These are phyloP conservation scores for Bretziella fagacearum DNA, from an alignment of 2,329 filamentous ascomycete genomes.

Conservation along the genomic window DNA sequence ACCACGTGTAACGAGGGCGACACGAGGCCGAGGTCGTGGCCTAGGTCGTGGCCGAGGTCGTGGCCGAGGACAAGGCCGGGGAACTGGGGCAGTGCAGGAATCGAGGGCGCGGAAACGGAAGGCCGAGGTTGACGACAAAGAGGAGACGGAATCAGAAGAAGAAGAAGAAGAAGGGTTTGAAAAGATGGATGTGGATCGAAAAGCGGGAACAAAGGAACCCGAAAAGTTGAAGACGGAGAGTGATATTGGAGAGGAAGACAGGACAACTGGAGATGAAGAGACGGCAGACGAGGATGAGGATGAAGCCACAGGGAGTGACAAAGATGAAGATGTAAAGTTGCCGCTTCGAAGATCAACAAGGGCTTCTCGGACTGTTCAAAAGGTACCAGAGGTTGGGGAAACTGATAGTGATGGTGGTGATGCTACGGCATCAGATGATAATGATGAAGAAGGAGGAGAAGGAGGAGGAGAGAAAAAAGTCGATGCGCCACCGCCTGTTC, in stretches of 20 bases:
- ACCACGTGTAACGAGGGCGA: not conserved
- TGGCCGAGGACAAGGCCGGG: constrained; percentile 5
- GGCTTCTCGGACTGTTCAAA: too few species aligned
- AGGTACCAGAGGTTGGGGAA: too few species aligned
- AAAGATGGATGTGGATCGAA: constrained; percentile 33
- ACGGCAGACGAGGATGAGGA: constrained; percentile 28
- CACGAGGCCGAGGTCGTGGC: not conserved
- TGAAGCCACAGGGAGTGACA: constrained; percentile 15
- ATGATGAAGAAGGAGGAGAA: constrained; percentile 5
- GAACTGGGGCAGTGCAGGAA: constrained; percentile 15
- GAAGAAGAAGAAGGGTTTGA: constrained; percentile 23
- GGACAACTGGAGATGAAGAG: constrained; percentile 24
- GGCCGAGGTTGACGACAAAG: constrained; percentile 25
- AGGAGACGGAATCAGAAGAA: constrained; percentile 22
- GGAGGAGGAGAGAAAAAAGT: constrained; percentile 16
- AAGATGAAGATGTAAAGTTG: constrained; percentile 15
- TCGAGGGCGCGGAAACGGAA: constrained; percentile 37
- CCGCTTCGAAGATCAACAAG: not conserved
- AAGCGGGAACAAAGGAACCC: constrained; percentile 22
- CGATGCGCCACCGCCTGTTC: constrained; percentile 22
- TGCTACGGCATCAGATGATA: not conserved
- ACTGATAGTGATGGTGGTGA: not conserved
- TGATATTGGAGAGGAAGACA: constrained; percentile 28
- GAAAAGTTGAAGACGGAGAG: constrained; percentile 26
- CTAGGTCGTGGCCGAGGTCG: constrained; percentile 1